These are phyloP conservation scores for Colletotrichum tanaceti DNA, from an alignment of 2,329 filamentous ascomycete species.

Conservation along the genomic window DNA sequence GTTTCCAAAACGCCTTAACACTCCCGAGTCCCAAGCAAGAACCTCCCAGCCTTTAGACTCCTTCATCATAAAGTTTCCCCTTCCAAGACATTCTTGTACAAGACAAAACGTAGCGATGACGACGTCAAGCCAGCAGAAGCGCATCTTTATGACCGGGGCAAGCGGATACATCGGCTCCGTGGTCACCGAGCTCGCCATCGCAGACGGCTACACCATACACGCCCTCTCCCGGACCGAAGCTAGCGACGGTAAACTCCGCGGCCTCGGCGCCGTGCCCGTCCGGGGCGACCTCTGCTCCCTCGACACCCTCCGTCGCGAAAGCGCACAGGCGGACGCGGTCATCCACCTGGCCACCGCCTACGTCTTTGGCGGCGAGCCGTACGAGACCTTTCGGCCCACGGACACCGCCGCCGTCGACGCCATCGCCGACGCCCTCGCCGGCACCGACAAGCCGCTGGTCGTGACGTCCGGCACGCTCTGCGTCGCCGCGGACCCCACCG, in stretches of 20 bases:
- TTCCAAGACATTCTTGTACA: not conserved
- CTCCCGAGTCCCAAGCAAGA: not conserved
- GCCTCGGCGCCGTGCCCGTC: conserved; percentile 53
- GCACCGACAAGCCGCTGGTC: conserved; percentile 51
- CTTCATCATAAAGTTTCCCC: not conserved
- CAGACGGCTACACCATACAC: conserved; percentile 53
- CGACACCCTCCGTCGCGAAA: conserved; percentile 52
- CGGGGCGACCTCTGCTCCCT: conserved; percentile 54
- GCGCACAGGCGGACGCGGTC: conserved; percentile 55
- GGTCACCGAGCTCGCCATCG: conserved; percentile 51
- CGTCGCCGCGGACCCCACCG: conserved; percentile 43
- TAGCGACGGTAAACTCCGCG: conserved; percentile 51
- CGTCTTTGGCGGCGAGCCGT: conserved; percentile 46
- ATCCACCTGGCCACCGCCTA: conserved; percentile 55
- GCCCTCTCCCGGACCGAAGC: conserved; percentile 43
- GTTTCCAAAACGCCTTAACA: too few species aligned
- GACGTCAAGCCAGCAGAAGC: not conserved
- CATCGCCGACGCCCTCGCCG: conserved; percentile 49
- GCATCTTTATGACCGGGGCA: conserved; percentile 55
- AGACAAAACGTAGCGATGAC: not conserved
- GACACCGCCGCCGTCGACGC: conserved; percentile 53
- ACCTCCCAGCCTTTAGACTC: not conserved
- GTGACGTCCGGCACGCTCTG: conserved; percentile 49
- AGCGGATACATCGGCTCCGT: conserved; percentile 53
- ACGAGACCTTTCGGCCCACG: conserved; percentile 43